Evolutionary conservation across 2,329 filamentous ascomycete genomes (phyloP).

Genomic region (Xylariaceae sp.): DNA sequence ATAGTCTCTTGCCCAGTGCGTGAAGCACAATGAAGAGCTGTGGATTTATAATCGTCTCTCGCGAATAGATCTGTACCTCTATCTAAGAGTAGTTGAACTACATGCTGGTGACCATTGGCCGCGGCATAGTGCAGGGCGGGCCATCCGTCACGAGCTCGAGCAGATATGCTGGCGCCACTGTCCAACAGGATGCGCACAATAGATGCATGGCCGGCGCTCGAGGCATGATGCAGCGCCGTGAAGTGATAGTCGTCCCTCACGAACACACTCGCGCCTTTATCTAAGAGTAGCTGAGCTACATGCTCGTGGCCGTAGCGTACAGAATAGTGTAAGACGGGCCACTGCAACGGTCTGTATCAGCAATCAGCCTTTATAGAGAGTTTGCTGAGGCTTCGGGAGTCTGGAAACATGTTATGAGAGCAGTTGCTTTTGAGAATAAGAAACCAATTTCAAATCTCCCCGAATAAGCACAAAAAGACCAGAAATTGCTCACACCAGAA

Average conservation of each 20-base stretch:
- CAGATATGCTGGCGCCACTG: neutral
- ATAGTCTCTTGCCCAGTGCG: no score
- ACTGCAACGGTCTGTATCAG: no score
- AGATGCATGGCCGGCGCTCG: neutral
- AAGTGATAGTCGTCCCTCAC: neutral
- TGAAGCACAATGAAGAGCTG: no score
- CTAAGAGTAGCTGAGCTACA: neutral
- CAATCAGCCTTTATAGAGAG: no score
- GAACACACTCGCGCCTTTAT: neutral
- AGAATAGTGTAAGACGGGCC: no score
- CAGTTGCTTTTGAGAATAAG: no score
- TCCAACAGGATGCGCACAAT: neutral
- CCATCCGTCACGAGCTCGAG: neutral
- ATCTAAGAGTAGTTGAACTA: neutral
- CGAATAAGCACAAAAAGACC: no score
- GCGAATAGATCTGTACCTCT: neutral
- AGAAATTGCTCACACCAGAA: no score
- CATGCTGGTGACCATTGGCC: neutral
- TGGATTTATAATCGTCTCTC: slow-evolving; percentile 1
- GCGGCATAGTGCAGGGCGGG: slow-evolving; percentile 5
- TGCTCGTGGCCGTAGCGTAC: no score
- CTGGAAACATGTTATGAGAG: no score
- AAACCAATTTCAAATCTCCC: no score
- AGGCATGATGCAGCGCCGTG: neutral
- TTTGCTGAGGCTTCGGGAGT: no score